These are phyloP conservation scores for Conoideocrella luteorostrata DNA, from an alignment of 2,329 filamentous ascomycete genomes.

Conservation along the genomic window DNA sequence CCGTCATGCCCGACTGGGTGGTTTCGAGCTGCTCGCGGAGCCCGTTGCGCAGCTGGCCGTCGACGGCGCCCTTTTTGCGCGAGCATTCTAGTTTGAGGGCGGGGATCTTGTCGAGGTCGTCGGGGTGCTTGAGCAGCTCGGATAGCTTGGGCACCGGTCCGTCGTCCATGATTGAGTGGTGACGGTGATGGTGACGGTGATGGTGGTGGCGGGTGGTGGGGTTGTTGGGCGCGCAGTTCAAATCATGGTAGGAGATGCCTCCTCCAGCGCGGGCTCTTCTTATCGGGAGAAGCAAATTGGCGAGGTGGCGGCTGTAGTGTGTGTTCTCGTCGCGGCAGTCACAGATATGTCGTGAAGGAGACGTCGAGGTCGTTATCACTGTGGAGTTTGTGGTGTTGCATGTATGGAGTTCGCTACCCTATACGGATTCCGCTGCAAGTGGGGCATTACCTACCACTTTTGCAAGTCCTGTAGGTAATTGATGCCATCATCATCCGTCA, in stretches of 20 bases:
- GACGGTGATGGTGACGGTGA: too few relatives aligned
- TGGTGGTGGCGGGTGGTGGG: conserved; percentile 12
- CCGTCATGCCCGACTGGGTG: conserved; percentile 87
- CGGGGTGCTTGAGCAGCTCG: conserved; percentile 88
- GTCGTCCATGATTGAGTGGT: conserved; percentile 37
- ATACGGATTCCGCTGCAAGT: too few relatives aligned
- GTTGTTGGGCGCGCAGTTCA: conserved; percentile 10
- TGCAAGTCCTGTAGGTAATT: neutral
- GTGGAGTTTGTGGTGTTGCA: too few relatives aligned
- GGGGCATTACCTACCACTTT: too few relatives aligned
- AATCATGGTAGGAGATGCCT: conserved; percentile 12
- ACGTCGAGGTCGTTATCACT: too few relatives aligned
- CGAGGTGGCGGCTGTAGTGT: too few relatives aligned
- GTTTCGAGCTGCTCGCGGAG: conserved; percentile 90
- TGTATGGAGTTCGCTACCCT: too few relatives aligned
- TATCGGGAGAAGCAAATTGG: too few relatives aligned
- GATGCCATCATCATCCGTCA: neutral
- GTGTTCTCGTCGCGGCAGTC: too few relatives aligned
- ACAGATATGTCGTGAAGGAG: too few relatives aligned
- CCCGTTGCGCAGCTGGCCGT: conserved; percentile 81
- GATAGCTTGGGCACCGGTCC: conserved; percentile 72
- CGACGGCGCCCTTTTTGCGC: conserved; percentile 87
- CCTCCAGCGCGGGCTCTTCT: neutral
- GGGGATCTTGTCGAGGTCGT: conserved; percentile 94
- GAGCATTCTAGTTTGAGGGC: conserved; percentile 86